These are phyloP conservation scores for Samsoniella hepiali DNA, from an alignment of 2,329 filamentous ascomycete species.

Conservation along the genomic window DNA sequence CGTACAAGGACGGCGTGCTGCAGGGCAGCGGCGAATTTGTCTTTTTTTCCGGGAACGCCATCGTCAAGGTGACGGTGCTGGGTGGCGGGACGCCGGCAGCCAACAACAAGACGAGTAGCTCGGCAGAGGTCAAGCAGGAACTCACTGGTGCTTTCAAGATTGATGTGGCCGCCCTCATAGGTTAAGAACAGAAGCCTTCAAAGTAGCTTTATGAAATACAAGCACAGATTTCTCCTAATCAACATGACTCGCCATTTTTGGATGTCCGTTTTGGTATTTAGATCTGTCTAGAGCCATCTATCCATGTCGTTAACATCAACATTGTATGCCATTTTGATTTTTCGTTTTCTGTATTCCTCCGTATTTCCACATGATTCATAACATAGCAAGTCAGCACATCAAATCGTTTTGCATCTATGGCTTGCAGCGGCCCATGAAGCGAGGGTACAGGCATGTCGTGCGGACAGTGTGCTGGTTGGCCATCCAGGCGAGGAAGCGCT, in stretches of 20 bases:
- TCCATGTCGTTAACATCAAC: background rate
- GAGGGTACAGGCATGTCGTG: slow-evolving; percentile 70
- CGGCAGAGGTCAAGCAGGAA: slow-evolving; percentile 7
- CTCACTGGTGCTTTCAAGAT: slow-evolving; percentile 16
- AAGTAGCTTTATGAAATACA: background rate
- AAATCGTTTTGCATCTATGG: slow-evolving; percentile 48
- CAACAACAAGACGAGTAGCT: background rate
- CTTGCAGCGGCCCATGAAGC: slow-evolving; percentile 78
- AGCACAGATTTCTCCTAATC: background rate
- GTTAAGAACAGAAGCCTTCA: background rate
- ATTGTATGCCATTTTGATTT: background rate
- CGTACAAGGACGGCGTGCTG: slow-evolving; percentile 51
- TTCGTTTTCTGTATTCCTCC: background rate
- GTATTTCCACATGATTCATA: slow-evolving; percentile 3
- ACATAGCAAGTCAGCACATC: slow-evolving; percentile 22
- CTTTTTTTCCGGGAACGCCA: slow-evolving; percentile 42
- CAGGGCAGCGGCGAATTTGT: slow-evolving; percentile 48
- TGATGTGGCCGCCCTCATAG: background rate
- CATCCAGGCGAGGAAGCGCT: slow-evolving; percentile 68
- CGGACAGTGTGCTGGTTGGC: slow-evolving; percentile 62
- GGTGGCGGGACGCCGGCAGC: slow-evolving; percentile 26
- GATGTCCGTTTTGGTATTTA: background rate
- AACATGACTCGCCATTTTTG: background rate
- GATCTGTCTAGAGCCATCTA: background rate
- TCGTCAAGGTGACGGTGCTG: slow-evolving; percentile 48